These are phyloP conservation scores for Penicillium silybi DNA, from an alignment of 495 filamentous ascomycete species.

Conservation along the genomic window DNA sequence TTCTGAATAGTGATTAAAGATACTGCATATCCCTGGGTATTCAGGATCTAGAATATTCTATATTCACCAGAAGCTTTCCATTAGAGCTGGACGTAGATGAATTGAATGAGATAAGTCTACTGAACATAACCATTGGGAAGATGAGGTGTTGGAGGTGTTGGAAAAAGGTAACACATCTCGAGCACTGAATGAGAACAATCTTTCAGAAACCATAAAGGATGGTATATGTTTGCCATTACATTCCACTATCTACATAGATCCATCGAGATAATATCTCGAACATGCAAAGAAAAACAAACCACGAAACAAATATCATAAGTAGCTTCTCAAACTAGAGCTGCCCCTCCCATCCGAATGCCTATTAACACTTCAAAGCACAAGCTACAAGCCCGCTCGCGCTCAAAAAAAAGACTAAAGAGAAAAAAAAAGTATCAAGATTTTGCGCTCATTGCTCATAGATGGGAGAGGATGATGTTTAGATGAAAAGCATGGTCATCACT, in stretches of 20 bases:
- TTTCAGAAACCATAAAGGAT: too few relatives aligned
- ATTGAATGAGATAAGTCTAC: too few relatives aligned
- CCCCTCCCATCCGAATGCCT: conserved; percentile 7
- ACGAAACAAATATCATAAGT: background rate
- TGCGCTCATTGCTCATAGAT: conserved; percentile 1
- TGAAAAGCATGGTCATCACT: conserved; percentile 7
- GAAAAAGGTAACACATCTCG: too few relatives aligned
- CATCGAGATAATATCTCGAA: background rate
- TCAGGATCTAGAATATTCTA: background rate
- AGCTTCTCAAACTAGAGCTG: background rate
- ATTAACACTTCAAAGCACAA: background rate
- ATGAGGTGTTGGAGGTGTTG: too few relatives aligned
- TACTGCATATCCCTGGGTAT: background rate
- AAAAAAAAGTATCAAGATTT: background rate
- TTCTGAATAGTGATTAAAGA: background rate
- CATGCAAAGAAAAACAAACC: conserved; percentile 5
- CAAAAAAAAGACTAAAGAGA: background rate
- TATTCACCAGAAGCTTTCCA: background rate
- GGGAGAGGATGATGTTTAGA: background rate
- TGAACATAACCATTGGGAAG: too few relatives aligned
- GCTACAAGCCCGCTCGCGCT: background rate
- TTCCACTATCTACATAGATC: background rate
- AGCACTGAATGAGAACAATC: too few relatives aligned
- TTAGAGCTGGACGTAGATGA: too few relatives aligned
- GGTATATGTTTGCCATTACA: background rate